phyloP scores from a whole-genome alignment of 495 filamentous ascomycete species.

The Chaetomium tenue region DNA sequence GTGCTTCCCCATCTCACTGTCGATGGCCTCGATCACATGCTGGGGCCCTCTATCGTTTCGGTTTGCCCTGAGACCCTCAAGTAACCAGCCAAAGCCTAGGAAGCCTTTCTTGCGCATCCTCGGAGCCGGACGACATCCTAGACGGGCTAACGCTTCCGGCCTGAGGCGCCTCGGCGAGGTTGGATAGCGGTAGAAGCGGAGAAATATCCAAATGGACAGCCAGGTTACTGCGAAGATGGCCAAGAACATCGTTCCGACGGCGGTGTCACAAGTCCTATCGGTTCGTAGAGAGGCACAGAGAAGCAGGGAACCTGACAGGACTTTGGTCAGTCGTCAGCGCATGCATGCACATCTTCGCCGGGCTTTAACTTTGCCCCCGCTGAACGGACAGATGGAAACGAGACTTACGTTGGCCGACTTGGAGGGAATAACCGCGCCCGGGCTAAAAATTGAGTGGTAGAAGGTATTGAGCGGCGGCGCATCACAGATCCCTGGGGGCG shows the following conservation, averaged over 20 bases:
- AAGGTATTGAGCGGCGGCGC: neutral
- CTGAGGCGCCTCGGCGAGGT: no score
- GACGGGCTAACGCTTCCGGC: neutral
- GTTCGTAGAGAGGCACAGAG: neutral
- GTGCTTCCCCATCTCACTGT: slow-evolving; percentile 29
- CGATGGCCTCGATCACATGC: slow-evolving; percentile 27
- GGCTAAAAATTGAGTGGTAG: neutral
- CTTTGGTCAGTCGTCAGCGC: neutral
- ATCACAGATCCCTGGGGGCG: neutral
- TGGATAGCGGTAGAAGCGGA: neutral
- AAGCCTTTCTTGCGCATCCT: slow-evolving; percentile 26
- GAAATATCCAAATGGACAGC: neutral
- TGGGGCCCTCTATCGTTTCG: slow-evolving; percentile 21
- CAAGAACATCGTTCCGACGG: neutral
- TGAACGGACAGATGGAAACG: neutral
- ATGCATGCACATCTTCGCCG: neutral
- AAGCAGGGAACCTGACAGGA: no score
- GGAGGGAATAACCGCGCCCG: no score
- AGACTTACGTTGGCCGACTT: neutral
- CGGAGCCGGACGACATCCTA: slow-evolving; percentile 20
- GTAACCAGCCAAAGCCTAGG: slow-evolving; percentile 27
- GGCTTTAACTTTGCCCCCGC: neutral
- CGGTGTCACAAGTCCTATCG: neutral
- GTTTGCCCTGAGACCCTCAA: slow-evolving; percentile 24
- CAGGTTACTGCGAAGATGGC: neutral